phyloP scores from a whole-genome alignment of 108 stramenopile species.

The Cyclotella kingstonii region DNA sequence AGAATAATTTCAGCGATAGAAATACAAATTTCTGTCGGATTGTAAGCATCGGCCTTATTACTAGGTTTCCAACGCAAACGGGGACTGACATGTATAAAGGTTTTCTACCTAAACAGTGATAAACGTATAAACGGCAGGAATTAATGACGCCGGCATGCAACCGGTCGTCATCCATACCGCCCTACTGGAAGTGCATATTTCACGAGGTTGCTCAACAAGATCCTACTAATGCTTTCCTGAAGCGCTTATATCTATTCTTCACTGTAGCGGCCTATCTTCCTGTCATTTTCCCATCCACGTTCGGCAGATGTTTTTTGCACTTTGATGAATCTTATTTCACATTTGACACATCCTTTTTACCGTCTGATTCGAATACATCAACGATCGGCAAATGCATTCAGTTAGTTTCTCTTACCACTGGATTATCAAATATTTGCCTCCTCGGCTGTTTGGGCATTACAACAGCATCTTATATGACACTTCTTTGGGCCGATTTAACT shows the following conservation, averaged over 20 bases:
- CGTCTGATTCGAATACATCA: neutral
- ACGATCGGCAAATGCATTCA: neutral
- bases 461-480: neutral
- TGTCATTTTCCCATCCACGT: conserved; percentile 11
- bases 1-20: too few species aligned
- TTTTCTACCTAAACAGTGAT: too few species aligned
- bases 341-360: conserved; percentile 11
- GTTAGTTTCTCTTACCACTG: conserved; percentile 10
- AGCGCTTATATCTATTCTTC: conserved; percentile 7
- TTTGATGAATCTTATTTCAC: conserved; percentile 19
- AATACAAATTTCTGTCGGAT: too few species aligned
- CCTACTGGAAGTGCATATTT: conserved; percentile 23
- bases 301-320: conserved; percentile 1
- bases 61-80: too few species aligned
- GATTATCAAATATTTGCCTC: conserved; percentile 5
- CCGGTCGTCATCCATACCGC: neutral
- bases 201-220: conserved; percentile 13
- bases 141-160: too few species aligned
- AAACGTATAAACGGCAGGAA: too few species aligned
- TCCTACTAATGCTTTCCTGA: conserved; percentile 1
- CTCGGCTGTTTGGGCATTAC: conserved; percentile 12
- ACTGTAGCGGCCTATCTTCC: conserved; percentile 2
- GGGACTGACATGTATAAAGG: too few species aligned
- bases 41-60: too few species aligned
- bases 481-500: conserved; percentile 13